Evolutionary conservation across 2,329 filamentous ascomycete genomes (phyloP), one percentile per base, ranked within the genome.

Genomic region (Chlorencoelia australis): DNA sequence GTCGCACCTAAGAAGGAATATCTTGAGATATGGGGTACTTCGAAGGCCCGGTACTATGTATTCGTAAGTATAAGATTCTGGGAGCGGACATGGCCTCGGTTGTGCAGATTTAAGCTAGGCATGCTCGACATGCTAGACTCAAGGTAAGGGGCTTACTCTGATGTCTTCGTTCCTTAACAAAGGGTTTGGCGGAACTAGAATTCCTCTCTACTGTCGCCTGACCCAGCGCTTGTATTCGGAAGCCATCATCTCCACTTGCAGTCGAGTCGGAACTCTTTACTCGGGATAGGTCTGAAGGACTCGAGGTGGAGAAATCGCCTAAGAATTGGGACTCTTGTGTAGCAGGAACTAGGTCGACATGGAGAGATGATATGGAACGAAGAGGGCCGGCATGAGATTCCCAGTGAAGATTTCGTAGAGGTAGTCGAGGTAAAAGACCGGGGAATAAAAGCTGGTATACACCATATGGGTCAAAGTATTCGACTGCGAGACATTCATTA

Each of bases 11-110:
- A 98, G 71, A 2, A 98, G 65, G 39, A 88, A 81, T 5, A 98
- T 65, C 58, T 94, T 96, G 41, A 98, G 68, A 58, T 98, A 98
- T 1, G 93, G 87, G 1, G 89, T 96, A 44, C 85, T 83, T 25
- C 89, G 80, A 38, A 98, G 64, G 3, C 91, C 93, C 1, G 91
- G 91, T 36, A 98, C 96, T n/a, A n/a, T n/a, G n/a, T n/a, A n/a
- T n/a, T n/a, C n/a, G n/a, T n/a, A n/a, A n/a, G n/a, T n/a, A n/a
- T n/a, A n/a, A n/a, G n/a, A n/a, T n/a, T n/a, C n/a, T n/a, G n/a
- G n/a, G n/a, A n/a, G n/a, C n/a, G n/a, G n/a, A n/a, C n/a, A n/a
- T n/a, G n/a, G n/a, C n/a, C n/a, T n/a, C n/a, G n/a, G n/a, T n/a
- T n/a, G n/a, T n/a, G n/a, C n/a, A n/a, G n/a, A n/a, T n/a, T n/a